Percentiles rank a stretch among this genome's conserved stretches.
These are phyloP conservation scores for Lentinula raphanica DNA, from an alignment of 768 basidiomycete genomes.

Conservation along the genomic window DNA sequence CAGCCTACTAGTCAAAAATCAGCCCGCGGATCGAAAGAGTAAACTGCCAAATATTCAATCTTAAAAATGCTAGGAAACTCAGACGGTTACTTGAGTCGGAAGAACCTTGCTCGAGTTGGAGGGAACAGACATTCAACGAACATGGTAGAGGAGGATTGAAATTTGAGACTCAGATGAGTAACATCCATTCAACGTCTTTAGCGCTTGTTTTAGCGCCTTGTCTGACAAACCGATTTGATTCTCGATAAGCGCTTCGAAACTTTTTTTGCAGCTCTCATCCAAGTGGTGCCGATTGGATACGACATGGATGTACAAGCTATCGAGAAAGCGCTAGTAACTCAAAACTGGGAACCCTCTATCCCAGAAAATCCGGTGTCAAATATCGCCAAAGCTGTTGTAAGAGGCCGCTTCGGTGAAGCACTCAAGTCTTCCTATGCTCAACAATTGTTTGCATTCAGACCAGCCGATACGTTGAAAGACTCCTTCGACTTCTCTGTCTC, in stretches of 20 bases:
- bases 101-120: no score
- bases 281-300: not conserved
- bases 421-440: slow-evolving; percentile 42
- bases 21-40: no score
- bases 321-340: slow-evolving; percentile 55
- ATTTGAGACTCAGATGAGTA: no score
- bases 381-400: slow-evolving; percentile 51
- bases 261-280: not conserved
- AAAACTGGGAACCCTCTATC: slow-evolving; percentile 32
- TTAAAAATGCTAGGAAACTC: no score
- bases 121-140: no score
- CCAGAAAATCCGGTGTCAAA: slow-evolving; percentile 17
- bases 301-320: slow-evolving; percentile 24
- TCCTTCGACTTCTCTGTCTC: slow-evolving; percentile 26
- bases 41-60: no score
- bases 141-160: no score
- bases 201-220: no score
- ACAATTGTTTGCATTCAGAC: slow-evolving; percentile 30
- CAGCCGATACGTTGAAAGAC: slow-evolving; percentile 29
- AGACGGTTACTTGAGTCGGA: no score
- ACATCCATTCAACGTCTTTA: no score
- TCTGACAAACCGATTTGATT: slow-evolving; percentile 4
- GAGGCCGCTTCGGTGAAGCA: slow-evolving; percentile 53
- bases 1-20: no score
- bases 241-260: slow-evolving; percentile 13